Evolutionary conservation across 1,284 basidiomycete genomes (phyloP).

Genomic region (Ceratobasidium papillatum): DNA sequence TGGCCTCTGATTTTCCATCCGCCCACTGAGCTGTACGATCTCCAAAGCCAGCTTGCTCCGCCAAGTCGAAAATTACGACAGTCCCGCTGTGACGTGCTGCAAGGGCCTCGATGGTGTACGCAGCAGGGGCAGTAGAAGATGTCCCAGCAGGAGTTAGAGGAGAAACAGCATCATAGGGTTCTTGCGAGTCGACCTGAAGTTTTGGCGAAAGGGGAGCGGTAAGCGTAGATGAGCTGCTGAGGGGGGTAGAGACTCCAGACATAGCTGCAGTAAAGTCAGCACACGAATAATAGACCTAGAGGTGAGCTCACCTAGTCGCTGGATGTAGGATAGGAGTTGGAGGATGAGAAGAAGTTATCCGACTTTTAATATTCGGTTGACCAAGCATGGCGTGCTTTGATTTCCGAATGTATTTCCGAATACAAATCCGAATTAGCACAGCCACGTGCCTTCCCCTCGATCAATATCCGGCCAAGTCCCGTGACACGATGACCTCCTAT

Average conservation of each 20-base stretch:
- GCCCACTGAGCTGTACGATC: slow-evolving; percentile 68
- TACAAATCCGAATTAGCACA: slow-evolving; percentile 18
- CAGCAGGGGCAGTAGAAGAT: slow-evolving; percentile 5
- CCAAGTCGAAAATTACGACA: slow-evolving; percentile 82
- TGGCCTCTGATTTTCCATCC: slow-evolving; percentile 51
- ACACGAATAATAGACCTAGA: neutral
- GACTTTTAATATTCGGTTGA: neutral
- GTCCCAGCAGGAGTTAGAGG: slow-evolving; percentile 16
- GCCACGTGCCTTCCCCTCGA: neutral
- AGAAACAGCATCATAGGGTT: slow-evolving; percentile 10
- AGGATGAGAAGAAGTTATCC: neutral
- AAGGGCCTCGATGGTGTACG: slow-evolving; percentile 66
- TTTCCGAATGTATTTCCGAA: slow-evolving; percentile 29
- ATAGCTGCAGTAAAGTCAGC: slow-evolving; percentile 4
- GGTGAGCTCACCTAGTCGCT: neutral
- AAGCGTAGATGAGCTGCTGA: slow-evolving; percentile 36
- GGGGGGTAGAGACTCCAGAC: slow-evolving; percentile 27
- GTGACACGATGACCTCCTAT: too few species aligned
- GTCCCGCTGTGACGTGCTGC: slow-evolving; percentile 70
- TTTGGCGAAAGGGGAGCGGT: slow-evolving; percentile 21
- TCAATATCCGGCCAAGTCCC: slow-evolving; percentile 5
- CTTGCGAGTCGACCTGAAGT: neutral
- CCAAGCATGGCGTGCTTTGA: slow-evolving; percentile 29
- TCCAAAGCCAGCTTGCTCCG: slow-evolving; percentile 81
- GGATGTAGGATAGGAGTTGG: neutral